phyloP scores from a whole-genome alignment of 2,329 filamentous ascomycete genomes.

The Fusarium xyrophilum region DNA sequence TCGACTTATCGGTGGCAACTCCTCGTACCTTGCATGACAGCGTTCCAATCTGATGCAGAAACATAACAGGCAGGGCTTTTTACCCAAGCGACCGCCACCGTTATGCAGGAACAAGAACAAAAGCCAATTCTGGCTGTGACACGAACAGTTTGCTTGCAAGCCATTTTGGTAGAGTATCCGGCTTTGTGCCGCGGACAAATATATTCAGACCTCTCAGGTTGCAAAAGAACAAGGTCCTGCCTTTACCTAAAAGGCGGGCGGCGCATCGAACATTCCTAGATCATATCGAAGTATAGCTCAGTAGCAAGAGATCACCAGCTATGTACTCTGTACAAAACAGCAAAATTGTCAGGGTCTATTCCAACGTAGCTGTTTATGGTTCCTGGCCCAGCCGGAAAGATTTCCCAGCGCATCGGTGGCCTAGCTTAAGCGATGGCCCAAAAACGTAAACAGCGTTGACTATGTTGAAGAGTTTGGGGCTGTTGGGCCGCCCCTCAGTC shows the following conservation, averaged over 20 bases:
- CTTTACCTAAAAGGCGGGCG: neutral
- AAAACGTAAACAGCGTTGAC: conserved; percentile 13
- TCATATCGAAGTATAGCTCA: conserved; percentile 3
- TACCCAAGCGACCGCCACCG: conserved; percentile 33
- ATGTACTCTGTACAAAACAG: neutral
- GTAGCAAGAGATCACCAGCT: neutral
- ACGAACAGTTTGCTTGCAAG: conserved; percentile 22
- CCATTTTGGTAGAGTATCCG: conserved; percentile 13
- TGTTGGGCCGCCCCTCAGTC: conserved; percentile 3
- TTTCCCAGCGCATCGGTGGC: neutral
- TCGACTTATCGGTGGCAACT: conserved; percentile 22
- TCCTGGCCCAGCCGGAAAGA: neutral
- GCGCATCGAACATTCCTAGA: conserved; percentile 3
- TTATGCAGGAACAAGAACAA: conserved; percentile 43
- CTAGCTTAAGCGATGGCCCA: conserved; percentile 23
- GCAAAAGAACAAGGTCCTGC: conserved; percentile 3
- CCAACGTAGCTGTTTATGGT: neutral
- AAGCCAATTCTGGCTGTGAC: conserved; percentile 32
- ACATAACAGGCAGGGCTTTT: conserved; percentile 18
- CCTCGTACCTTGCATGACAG: conserved; percentile 41
- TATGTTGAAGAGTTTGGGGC: neutral
- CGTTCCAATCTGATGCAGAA: conserved; percentile 32
- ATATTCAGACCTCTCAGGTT: neutral
- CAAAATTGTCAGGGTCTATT: neutral
- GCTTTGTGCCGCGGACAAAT: conserved; percentile 12